Percentiles rank a stretch among this genome's conserved stretches.
Evolutionary conservation across 495 filamentous ascomycete species (phyloP).

Genomic region (Cercophora samala): DNA sequence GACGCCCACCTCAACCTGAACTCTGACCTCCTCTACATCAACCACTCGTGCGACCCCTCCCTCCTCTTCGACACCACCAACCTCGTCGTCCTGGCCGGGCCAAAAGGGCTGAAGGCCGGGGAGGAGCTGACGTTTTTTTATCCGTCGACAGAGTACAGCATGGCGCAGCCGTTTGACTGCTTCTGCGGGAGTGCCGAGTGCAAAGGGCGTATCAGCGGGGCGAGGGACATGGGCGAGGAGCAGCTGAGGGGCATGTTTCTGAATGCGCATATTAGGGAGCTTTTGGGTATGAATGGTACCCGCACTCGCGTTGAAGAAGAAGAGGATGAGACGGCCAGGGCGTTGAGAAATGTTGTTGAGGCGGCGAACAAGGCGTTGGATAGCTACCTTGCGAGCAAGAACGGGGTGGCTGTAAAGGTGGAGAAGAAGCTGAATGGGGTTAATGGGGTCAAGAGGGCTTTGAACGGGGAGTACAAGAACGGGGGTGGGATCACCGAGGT

Average conservation of each 20-base stretch:
- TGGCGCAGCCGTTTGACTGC: conserved; percentile 71
- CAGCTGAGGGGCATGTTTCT: conserved; percentile 51
- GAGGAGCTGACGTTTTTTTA: conserved; percentile 78
- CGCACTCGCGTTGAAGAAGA: conserved; percentile 11
- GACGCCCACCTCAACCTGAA: conserved; percentile 69
- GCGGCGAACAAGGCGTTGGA: conserved; percentile 35
- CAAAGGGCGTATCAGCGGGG: conserved; percentile 52
- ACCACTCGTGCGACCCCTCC: conserved; percentile 68
- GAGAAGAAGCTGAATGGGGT: background rate
- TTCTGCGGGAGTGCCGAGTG: conserved; percentile 54
- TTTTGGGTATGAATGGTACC: conserved; percentile 40
- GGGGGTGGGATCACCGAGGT: conserved; percentile 9
- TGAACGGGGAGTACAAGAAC: background rate
- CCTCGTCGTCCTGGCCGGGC: conserved; percentile 60
- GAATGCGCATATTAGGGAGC: conserved; percentile 53
- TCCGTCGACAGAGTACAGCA: conserved; percentile 71
- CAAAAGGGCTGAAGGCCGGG: conserved; percentile 53
- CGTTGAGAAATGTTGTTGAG: conserved; percentile 38
- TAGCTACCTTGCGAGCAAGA: conserved; percentile 28
- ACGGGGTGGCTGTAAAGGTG: background rate
- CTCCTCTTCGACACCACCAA: conserved; percentile 67
- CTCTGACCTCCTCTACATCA: conserved; percentile 70
- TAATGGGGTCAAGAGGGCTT: background rate
- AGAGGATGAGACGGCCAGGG: conserved; percentile 29
- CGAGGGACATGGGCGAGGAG: conserved; percentile 46